Evolutionary conservation across 371 early-diverging fungal genomes (phyloP), one percentile per base, ranked within the genome.

Genomic region (Cladochytrium tenue): DNA sequence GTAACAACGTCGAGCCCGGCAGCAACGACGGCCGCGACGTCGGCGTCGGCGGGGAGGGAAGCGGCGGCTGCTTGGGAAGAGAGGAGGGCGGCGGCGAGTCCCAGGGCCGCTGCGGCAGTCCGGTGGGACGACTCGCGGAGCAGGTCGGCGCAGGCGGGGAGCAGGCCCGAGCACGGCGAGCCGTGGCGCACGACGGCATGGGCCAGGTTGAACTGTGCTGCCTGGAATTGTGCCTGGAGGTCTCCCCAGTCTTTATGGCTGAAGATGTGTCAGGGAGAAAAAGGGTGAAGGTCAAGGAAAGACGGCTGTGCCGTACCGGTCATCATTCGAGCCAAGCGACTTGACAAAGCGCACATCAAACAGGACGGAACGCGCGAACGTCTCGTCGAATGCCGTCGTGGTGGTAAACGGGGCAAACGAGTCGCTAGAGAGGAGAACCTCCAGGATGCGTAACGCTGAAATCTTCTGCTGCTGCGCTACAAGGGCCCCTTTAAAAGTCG

Each of bases 241-340:
- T 70, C 71, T 26, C 31, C 26, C 66, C 70, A 65, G 34, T 63
- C 63, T 2, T 7, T 51, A n/a, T 63, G 58, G 25, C 68, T 62
- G 28, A 5, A 20, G 32, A 13, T 3, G 34, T 57, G 13, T 25
- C 7, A n/a, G 13, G 13, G n/a, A 26, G 27, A 26, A 20, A 26
- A n/a, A 25, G 7, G 53, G 10, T 25, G n/a, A 10, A 53, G 7
- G 27, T 15, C 7, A 25, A 53, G 7, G 13, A 7, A 26, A 7
- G 53, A 53, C 10, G n/a, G 53, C 15, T 20, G 53, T 13, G 43
- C 43, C 7, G 20, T 43, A 43, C 43, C 43, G 7, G 43, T 43
- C 43, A 7, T 43, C 43, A 43, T 43, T 43, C 20, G 43, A 43
- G 7, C n/a, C n/a, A n/a, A n/a, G n/a, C n/a, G n/a, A n/a, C n/a